These are phyloP conservation scores for Spencermartinsiella ligniputridi DNA, from an alignment of 1,139 yeast genomes.

Conservation along the genomic window DNA sequence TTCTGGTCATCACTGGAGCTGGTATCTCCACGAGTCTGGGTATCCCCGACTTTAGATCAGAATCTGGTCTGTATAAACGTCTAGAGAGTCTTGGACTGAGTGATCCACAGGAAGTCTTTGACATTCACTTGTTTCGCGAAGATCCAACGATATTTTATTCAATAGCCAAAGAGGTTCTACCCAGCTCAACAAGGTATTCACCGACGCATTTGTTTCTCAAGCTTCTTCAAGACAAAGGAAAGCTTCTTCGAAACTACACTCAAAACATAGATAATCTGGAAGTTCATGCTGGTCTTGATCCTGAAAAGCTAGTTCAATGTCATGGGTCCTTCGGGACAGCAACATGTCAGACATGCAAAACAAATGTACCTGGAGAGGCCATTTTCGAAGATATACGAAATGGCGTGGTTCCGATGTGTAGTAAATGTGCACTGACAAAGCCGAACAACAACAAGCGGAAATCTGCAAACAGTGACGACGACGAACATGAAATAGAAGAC, in stretches of 20 bases:
- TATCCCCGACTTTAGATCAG: constrained; percentile 91
- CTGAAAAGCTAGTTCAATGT: constrained; percentile 78
- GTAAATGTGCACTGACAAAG: constrained; percentile 43
- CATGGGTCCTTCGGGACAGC: constrained; percentile 96
- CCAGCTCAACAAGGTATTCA: constrained; percentile 54
- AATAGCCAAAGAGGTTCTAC: constrained; percentile 83
- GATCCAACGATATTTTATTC: constrained; percentile 84
- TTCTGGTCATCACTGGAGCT: constrained; percentile 88
- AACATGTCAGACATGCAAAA: constrained; percentile 76
- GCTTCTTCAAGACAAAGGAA: constrained; percentile 69
- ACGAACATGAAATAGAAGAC: constrained; percentile 19
- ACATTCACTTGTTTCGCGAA: constrained; percentile 61
- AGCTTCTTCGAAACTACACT: constrained; percentile 81
- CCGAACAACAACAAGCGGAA: constrained; percentile 11
- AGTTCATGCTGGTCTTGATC: constrained; percentile 69
- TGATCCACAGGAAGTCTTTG: constrained; percentile 95
- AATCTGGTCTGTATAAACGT: constrained; percentile 77
- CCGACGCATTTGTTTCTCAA: constrained; percentile 85
- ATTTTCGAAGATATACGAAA: constrained; percentile 59
- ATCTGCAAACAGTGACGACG: constrained; percentile 21
- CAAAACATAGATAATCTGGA: constrained; percentile 94
- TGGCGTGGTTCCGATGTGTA: constrained; percentile 67
- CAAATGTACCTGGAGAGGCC: constrained; percentile 60
- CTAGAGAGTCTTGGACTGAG: constrained; percentile 66
- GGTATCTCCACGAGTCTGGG: constrained; percentile 93